These are phyloP conservation scores for Blastomyces gilchristii DNA, from an alignment of 2,329 filamentous ascomycete genomes.

Conservation along the genomic window DNA sequence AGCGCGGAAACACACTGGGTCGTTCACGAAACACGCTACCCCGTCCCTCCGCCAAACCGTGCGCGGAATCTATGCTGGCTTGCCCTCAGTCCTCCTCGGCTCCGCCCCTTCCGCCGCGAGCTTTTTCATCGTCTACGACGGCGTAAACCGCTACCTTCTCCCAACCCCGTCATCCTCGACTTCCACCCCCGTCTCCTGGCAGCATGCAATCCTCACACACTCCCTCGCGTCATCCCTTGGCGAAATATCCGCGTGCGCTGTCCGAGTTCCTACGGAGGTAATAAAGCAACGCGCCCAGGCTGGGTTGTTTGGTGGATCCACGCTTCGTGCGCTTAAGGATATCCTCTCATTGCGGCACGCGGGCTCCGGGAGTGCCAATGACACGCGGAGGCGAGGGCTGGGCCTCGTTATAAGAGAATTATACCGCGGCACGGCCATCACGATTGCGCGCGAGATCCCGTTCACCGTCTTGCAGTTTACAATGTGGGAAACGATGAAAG, in stretches of 20 bases:
- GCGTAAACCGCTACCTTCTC: conserved; percentile 50
- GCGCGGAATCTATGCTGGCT: conserved; percentile 81
- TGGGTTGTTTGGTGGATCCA: conserved; percentile 63
- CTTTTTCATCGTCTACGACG: conserved; percentile 94
- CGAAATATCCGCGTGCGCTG: conserved; percentile 82
- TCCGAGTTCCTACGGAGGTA: conserved; percentile 90
- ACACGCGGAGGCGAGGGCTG: conserved; percentile 25
- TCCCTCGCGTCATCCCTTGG: conserved; percentile 79
- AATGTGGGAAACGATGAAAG: conserved; percentile 88
- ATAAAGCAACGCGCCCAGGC: conserved; percentile 96
- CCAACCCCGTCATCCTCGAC: conserved; percentile 20
- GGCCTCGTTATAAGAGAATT: conserved; percentile 65
- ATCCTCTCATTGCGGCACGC: conserved; percentile 50
- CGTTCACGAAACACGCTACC: conserved; percentile 26
- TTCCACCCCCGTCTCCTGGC: conserved; percentile 25
- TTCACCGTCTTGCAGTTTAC: conserved; percentile 98
- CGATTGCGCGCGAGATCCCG: conserved; percentile 88
- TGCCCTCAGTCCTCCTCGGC: conserved; percentile 80
- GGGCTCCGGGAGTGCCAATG: conserved; percentile 16
- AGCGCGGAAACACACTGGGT: conserved; percentile 46
- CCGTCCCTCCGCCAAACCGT: conserved; percentile 73
- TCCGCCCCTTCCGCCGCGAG: conserved; percentile 89
- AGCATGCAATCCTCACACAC: conserved; percentile 46
- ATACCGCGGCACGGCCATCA: conserved; percentile 86
- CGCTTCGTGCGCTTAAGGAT: conserved; percentile 54